These are phyloP conservation scores for Apiotrichum porosum DNA, from an alignment of 1,284 basidiomycete species.

Conservation along the genomic window DNA sequence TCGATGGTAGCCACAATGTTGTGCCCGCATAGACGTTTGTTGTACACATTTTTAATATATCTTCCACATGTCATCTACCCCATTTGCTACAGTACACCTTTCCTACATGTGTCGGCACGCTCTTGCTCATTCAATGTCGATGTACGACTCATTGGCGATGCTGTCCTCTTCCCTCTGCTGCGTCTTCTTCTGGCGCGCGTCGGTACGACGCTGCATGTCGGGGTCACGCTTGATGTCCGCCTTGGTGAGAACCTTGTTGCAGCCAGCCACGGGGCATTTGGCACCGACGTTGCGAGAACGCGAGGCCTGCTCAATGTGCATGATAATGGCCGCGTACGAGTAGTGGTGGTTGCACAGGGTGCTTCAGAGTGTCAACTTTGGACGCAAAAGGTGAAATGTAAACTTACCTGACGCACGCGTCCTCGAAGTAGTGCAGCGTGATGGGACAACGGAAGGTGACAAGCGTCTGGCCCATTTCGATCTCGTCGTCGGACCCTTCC, in stretches of 20 bases:
- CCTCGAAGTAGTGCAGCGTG: conserved; percentile 58
- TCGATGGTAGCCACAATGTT: neutral
- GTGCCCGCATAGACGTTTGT: neutral
- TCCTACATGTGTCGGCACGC: too few species aligned
- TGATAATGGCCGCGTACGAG: conserved; percentile 18
- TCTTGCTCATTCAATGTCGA: too few species aligned
- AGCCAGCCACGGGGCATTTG: conserved; percentile 34
- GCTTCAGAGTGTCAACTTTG: conserved; percentile 51
- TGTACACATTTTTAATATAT: neutral
- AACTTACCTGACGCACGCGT: conserved; percentile 59
- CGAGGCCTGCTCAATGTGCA: conserved; percentile 10
- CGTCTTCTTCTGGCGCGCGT: too few species aligned
- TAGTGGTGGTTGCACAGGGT: conserved; percentile 25
- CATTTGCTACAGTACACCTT: too few species aligned
- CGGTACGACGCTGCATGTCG: neutral
- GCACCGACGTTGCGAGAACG: neutral
- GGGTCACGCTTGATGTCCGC: conserved; percentile 10
- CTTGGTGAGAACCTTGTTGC: conserved; percentile 29
- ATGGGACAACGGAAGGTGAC: conserved; percentile 77
- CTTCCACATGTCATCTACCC: too few species aligned
- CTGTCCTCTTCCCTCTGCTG: too few species aligned
- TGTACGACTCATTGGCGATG: too few species aligned
- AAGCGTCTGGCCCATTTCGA: conserved; percentile 73
- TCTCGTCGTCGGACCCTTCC: conserved; percentile 70
- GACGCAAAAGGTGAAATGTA: too few species aligned